Conservation (phyloP, 2,329 filamentous ascomycete genomes). For the Cladosporium sp. region DNA sequence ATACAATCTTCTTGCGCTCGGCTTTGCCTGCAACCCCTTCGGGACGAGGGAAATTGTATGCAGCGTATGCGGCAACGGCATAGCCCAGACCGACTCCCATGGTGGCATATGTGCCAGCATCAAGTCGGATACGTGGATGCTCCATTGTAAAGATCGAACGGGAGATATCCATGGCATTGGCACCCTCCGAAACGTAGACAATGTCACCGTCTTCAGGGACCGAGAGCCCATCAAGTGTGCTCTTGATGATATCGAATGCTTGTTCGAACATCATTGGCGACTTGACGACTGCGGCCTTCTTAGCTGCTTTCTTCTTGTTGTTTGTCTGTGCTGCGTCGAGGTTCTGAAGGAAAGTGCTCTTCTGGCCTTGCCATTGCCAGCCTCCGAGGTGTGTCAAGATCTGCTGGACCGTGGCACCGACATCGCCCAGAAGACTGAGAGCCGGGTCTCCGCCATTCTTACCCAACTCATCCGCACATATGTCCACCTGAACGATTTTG, state of each 20-base stretch:
- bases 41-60: slow-evolving; percentile 51
- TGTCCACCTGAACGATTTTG: slow-evolving; percentile 59
- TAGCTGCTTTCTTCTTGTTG: slow-evolving; percentile 51
- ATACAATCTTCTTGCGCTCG: slow-evolving; percentile 55
- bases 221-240: slow-evolving; percentile 50
- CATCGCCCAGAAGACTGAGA: slow-evolving; percentile 55
- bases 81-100: slow-evolving; percentile 63
- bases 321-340: slow-evolving; percentile 44
- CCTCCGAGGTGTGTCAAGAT: slow-evolving; percentile 44
- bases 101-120: slow-evolving; percentile 61
- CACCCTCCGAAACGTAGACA: slow-evolving; percentile 60
- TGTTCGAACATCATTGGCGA: slow-evolving; percentile 54
- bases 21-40: slow-evolving; percentile 38
- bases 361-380: slow-evolving; percentile 48
- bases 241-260: slow-evolving; percentile 56
- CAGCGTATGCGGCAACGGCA: slow-evolving; percentile 58
- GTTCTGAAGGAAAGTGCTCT: slow-evolving; percentile 39
- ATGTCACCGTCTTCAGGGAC: slow-evolving; percentile 50
- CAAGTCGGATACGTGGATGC: slow-evolving; percentile 57
- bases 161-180: slow-evolving; percentile 64
- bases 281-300: slow-evolving; percentile 45
- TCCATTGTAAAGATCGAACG: slow-evolving; percentile 57
- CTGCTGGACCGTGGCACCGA: slow-evolving; percentile 52
- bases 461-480: slow-evolving; percentile 57
- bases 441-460: slow-evolving; percentile 52